Evolutionary conservation across 176 grass and related monocot species (phyloP), one percentile per base, ranked within the genome.

Genomic region (Eleusine coracana): DNA sequence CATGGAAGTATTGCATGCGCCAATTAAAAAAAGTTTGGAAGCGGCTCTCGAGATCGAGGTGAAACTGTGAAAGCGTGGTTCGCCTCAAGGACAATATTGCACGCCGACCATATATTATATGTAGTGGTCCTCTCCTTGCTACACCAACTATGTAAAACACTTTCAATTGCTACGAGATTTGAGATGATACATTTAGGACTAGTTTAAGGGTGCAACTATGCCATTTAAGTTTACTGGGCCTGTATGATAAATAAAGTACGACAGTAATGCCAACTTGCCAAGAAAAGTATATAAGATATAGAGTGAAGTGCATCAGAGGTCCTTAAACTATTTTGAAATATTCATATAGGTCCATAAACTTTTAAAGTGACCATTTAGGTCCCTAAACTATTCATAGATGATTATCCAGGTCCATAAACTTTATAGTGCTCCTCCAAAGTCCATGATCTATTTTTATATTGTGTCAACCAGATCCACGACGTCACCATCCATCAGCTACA

Each of bases 1-100:
- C 74, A 66, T 77, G 66, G 59, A 78, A 69, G 50, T 50, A 59
- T 70, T 70, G 85, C 78, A 82, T 51, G 71, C 63, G 62, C 27
- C 5, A 75, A 50, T 42, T 68, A 20, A 39, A 69, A 59, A 36
- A 76, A 37, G 5, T 60, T 18, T 60, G 39, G 71, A 81, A 39
- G 39, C 85, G 71, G 69, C 85, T 40, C 62, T 70, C 71, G 50
- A 76, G 77, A 70, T 70, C 34, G 66, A 85, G 20, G 85, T 36
- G 28, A 59, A 81, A 74, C 70, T 61, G 75, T 61, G 50, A 59
- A 81, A 74, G 77, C 70, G 75, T 61, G 50, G 70, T 60, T 75
- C n/a, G 65, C 28, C 5, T 76, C 31, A 34, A 40, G 29, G 69
- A 87, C 18, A 50, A 70, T 76, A 59, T 75, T 87, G 63, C 51